Base-by-base conservation (phyloP, 148 eudicot species). In the Oxyria digyna region DNA sequence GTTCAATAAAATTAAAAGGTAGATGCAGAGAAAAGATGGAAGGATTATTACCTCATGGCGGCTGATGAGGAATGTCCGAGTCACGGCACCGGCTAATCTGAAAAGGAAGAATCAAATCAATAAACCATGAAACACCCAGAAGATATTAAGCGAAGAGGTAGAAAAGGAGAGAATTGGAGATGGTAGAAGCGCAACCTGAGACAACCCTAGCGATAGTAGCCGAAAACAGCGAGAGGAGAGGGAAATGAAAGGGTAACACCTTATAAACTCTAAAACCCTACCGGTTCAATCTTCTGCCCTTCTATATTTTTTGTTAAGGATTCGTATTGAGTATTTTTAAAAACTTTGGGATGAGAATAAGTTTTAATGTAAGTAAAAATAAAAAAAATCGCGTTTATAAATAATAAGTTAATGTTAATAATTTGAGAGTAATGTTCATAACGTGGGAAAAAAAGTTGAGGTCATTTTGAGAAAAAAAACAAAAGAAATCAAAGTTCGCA, bases 181-280 rank as follows among this genome's bases (percentile, higher is more conserved):
- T 13, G 6, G 49, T 14, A 43, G 27, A 52, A 52, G 31, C 59
- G 59, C 59, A 23, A 52, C 59, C 59, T 52, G 4, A 52, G 59
- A 52, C 1, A 24, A 52, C 27, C n/a, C 37, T 27, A 14, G 18
- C 10, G 37, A 18, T 15, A 6, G 37, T 31, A 59, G 65, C 37
- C 65, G 65, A 27, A 59, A 59, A 59, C 35, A 27, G 18, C 14
- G 65, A 13, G 20, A 52, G 15, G 20, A n/a, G 37, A 4, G 18
- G 37, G 10, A 59, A 26, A 27, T 59, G 37, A 12, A 3, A n/a
- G 6, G 6, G 37, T 29, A 59, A 37, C 65, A 27, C 18, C 37
- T 59, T 59, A 27, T 59, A 59, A 59, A 59, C 18, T 18, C 65
- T 5, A 6, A 59, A 59, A 59, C 65, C 65, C 65, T 59, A 59